Conservation (phyloP, 305 asterid species). For the Solanum hybrid region DNA sequence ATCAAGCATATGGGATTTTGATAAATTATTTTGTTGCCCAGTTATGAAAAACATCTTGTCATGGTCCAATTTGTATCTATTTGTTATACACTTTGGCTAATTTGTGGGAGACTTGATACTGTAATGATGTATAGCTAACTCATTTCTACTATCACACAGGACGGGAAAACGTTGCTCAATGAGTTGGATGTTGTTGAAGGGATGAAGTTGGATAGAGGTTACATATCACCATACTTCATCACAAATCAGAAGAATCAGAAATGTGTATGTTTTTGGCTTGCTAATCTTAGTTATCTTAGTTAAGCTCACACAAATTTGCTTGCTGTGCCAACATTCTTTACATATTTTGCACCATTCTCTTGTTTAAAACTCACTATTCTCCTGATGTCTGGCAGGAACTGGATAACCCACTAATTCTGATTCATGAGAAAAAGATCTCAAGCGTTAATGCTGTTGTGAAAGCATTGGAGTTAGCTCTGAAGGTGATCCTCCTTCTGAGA, state of each 20-base stretch:
- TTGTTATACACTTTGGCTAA: neutral
- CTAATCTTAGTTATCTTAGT: neutral
- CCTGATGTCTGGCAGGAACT: slow-evolving; percentile 35
- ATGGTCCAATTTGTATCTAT: neutral
- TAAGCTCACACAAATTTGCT: neutral
- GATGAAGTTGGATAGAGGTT: slow-evolving; percentile 86
- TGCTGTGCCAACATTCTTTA: neutral
- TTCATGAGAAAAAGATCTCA: slow-evolving; percentile 73
- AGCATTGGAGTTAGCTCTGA: slow-evolving; percentile 65
- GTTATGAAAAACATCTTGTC: neutral
- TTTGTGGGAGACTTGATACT: neutral
- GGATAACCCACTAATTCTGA: slow-evolving; percentile 69
- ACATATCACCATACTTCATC: slow-evolving; percentile 83
- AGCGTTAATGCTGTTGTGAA: slow-evolving; percentile 53
- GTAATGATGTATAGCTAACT: neutral
- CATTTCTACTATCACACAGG: slow-evolving; percentile 28
- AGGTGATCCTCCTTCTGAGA: slow-evolving; percentile 25
- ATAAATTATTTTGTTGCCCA: neutral
- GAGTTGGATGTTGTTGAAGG: slow-evolving; percentile 94
- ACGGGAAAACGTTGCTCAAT: slow-evolving; percentile 73
- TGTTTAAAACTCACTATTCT: neutral
- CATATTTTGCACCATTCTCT: neutral
- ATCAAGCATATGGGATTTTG: neutral
- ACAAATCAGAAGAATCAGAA: slow-evolving; percentile 82
- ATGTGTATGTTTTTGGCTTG: slow-evolving; percentile 43